These are phyloP conservation scores for Schizopora paradoxa DNA, from an alignment of 1,284 basidiomycete species.

Conservation along the genomic window DNA sequence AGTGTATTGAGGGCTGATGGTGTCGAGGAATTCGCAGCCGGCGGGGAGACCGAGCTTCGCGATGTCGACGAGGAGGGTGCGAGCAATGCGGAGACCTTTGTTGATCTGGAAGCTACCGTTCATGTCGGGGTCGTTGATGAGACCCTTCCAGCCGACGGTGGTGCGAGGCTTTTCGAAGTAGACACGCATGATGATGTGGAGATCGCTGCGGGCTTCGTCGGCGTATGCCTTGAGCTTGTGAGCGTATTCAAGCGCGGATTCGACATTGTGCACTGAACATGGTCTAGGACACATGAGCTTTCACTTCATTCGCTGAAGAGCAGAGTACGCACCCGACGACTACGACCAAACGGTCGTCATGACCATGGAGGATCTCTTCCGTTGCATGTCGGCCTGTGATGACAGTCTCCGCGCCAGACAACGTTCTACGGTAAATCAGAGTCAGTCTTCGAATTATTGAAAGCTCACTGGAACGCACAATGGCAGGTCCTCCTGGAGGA, in stretches of 20 bases:
- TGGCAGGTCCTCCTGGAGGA: slow-evolving; percentile 84
- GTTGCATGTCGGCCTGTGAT: slow-evolving; percentile 77
- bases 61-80: slow-evolving; percentile 83
- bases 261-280: slow-evolving; percentile 88
- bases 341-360: slow-evolving; percentile 86
- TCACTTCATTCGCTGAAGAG: slow-evolving; percentile 7
- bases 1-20: slow-evolving; percentile 89
- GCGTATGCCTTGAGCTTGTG: slow-evolving; percentile 77
- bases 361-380: slow-evolving; percentile 76
- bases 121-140: slow-evolving; percentile 93
- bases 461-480: slow-evolving; percentile 41
- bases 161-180: slow-evolving; percentile 97
- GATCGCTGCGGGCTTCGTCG: slow-evolving; percentile 74
- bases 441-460: slow-evolving; percentile 25
- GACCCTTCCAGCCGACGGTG: slow-evolving; percentile 97
- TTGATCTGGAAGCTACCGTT: slow-evolving; percentile 91
- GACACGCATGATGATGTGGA: slow-evolving; percentile 95
- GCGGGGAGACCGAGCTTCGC: slow-evolving; percentile 82
- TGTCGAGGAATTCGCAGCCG: slow-evolving; percentile 87
- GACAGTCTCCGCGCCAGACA: slow-evolving; percentile 75
- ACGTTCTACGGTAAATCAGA: slow-evolving; percentile 40
- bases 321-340: slow-evolving; percentile 69
- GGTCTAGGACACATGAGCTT: slow-evolving; percentile 47
- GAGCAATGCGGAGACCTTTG: slow-evolving; percentile 89
- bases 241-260: slow-evolving; percentile 83